Base-by-base conservation (phyloP, 768 basidiomycete genomes). In the Psilocybe cubensis region DNA sequence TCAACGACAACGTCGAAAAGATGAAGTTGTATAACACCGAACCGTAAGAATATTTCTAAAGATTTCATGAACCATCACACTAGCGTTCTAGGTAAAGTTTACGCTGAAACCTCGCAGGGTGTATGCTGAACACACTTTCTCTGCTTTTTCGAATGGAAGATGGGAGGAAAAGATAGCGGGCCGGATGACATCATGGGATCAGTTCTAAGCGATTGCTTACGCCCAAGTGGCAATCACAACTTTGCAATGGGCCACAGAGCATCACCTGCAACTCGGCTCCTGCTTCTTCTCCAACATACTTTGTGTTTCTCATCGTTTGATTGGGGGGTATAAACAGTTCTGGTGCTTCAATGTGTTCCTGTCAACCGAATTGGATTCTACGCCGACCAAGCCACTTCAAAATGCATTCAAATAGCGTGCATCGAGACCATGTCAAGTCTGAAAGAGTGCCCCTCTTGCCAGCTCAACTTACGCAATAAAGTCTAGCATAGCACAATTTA, bases 31-130 rank as follows among this genome's bases (percentile, higher is more conserved):
- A n/a, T 56, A 44, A 42, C 53, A 55, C 55, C 59, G 49, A 60
- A 68, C 66, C 63, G 44, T 58, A 42, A 68, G 61, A 24, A 57
- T 59, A 7, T 64, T 41, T 38, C 54, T 62, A 50, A 68, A 64
- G 38, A 52, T 44, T 60, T 56, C 47, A 55, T 65, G 63, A 25
- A 64, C 60, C 64, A 68, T 64, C 20, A 17, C 38, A 7, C 8
- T 28, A 25, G 27, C 10, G 17, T 28, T 28, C 10, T n/a, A 29
- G 27, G 38, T 27, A n/a, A 21, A 23, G 3, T 31, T 7, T 17
- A 25, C 24, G 23, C 12, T 23, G 40, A 55, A n/a, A n/a, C n/a
- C n/a, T n/a, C n/a, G n/a, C n/a, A n/a, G n/a, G n/a, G n/a, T n/a
- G n/a, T n/a, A n/a, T n/a, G n/a, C n/a, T n/a, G n/a, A n/a, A n/a